These are phyloP conservation scores for Fusarium albosuccineum DNA, from an alignment of 2,329 filamentous ascomycete genomes.

Conservation along the genomic window DNA sequence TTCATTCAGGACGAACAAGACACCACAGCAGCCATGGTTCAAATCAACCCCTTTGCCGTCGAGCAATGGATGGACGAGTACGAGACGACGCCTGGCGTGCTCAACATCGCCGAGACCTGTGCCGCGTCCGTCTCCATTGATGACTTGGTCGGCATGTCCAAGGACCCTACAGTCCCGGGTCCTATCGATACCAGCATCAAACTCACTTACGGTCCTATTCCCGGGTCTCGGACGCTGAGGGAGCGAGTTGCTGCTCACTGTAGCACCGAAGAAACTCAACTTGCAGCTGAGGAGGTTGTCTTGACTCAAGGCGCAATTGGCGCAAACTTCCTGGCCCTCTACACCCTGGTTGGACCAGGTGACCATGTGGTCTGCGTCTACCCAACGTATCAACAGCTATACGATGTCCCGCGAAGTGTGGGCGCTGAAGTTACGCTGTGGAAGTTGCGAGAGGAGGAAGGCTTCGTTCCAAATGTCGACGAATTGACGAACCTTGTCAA, in stretches of 20 bases:
- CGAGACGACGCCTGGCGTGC: slow-evolving; percentile 65
- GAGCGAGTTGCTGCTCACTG: slow-evolving; percentile 75
- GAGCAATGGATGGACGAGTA: slow-evolving; percentile 78
- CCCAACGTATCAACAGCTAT: slow-evolving; percentile 89
- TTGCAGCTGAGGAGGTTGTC: slow-evolving; percentile 72
- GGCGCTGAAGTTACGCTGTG: slow-evolving; percentile 84
- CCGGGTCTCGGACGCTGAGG: slow-evolving; percentile 74
- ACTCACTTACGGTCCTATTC: slow-evolving; percentile 81
- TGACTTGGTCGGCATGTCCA: slow-evolving; percentile 71
- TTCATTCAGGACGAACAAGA: not conserved
- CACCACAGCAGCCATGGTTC: slow-evolving; percentile 60
- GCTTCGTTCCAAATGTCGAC: slow-evolving; percentile 75
- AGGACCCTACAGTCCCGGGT: slow-evolving; percentile 60
- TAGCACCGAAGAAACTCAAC: slow-evolving; percentile 65
- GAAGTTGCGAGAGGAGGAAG: slow-evolving; percentile 74
- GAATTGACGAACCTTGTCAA: slow-evolving; percentile 75
- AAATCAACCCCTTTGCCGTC: slow-evolving; percentile 74
- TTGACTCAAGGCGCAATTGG: slow-evolving; percentile 85
- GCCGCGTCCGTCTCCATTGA: slow-evolving; percentile 80
- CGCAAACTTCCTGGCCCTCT: slow-evolving; percentile 86
- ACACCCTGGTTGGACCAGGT: slow-evolving; percentile 76
- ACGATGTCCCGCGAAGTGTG: slow-evolving; percentile 78
- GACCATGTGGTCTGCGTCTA: slow-evolving; percentile 91
- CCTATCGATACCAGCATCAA: slow-evolving; percentile 65
- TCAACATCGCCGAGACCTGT: slow-evolving; percentile 86